phyloP scores from a whole-genome alignment of 129 eudicot species.

The Silybum marianum region DNA sequence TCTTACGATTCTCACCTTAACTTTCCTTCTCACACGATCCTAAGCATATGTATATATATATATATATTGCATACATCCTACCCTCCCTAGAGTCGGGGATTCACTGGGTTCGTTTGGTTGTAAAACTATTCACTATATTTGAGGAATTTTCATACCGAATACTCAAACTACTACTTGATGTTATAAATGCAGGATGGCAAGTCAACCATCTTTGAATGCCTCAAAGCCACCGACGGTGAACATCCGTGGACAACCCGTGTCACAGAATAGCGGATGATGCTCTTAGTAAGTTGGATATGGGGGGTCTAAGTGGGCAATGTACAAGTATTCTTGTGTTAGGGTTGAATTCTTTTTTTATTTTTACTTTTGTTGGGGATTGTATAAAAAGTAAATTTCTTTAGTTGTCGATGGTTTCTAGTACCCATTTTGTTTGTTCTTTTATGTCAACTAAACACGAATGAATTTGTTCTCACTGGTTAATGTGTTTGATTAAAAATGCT shows the following conservation, averaged over 20 bases:
- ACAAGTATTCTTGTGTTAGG: slow-evolving; percentile 37
- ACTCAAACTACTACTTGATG: background rate
- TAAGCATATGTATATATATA: too few relatives aligned
- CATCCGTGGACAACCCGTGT: slow-evolving; percentile 85
- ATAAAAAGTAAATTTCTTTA: slow-evolving; percentile 34
- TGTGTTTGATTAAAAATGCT: background rate
- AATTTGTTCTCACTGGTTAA: slow-evolving; percentile 8
- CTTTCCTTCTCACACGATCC: too few relatives aligned
- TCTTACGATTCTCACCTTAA: too few relatives aligned
- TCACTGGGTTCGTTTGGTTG: too few relatives aligned
- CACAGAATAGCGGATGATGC: slow-evolving; percentile 81
- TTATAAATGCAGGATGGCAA: slow-evolving; percentile 69
- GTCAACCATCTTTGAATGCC: slow-evolving; percentile 66
- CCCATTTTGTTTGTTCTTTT: slow-evolving; percentile 5
- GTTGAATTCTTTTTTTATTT: slow-evolving; percentile 31
- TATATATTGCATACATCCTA: background rate
- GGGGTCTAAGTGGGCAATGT: slow-evolving; percentile 35
- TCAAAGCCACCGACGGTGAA: slow-evolving; percentile 78
- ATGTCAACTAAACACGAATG: slow-evolving; percentile 20
- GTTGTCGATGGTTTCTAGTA: slow-evolving; percentile 16
- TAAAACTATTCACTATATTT: background rate
- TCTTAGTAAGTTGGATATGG: slow-evolving; percentile 46
- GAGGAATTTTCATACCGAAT: background rate
- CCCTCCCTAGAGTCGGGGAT: background rate
- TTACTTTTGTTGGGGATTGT: slow-evolving; percentile 32